Evolutionary conservation across 2,329 filamentous ascomycete genomes (phyloP).

Genomic region (Aotearoamyces nothofagi): DNA sequence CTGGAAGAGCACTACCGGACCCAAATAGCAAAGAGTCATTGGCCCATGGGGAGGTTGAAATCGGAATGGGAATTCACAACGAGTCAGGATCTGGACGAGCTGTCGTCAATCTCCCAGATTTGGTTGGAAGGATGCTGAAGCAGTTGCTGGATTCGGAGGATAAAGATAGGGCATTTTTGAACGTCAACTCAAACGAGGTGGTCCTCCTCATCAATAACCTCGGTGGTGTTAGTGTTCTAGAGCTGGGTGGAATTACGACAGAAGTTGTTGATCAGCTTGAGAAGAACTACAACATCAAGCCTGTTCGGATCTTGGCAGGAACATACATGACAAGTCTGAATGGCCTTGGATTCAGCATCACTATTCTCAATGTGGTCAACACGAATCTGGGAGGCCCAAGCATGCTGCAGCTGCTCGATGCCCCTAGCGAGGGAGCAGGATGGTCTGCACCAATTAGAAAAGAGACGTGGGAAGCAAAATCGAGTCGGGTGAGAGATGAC

Average conservation of each 20-base stretch:
- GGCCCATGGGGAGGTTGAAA: slow-evolving; percentile 38
- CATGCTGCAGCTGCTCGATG: slow-evolving; percentile 52
- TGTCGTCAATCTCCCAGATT: slow-evolving; percentile 29
- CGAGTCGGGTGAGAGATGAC: slow-evolving; percentile 17
- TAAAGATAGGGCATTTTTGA: slow-evolving; percentile 46
- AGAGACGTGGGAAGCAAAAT: slow-evolving; percentile 40
- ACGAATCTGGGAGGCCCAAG: slow-evolving; percentile 28
- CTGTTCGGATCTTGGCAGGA: slow-evolving; percentile 44
- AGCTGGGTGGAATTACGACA: slow-evolving; percentile 51
- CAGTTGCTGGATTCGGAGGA: slow-evolving; percentile 48
- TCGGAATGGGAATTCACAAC: slow-evolving; percentile 64
- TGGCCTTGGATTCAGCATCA: slow-evolving; percentile 56
- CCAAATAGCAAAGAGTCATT: slow-evolving; percentile 39
- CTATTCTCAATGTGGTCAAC: slow-evolving; percentile 45
- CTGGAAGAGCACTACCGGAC: slow-evolving; percentile 48
- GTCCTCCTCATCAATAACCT: slow-evolving; percentile 56
- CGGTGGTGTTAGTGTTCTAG: slow-evolving; percentile 50
- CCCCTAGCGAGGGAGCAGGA: slow-evolving; percentile 49
- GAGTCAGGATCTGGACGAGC: slow-evolving; percentile 38
- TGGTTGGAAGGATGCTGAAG: slow-evolving; percentile 45
- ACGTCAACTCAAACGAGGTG: slow-evolving; percentile 41
- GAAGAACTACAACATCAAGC: slow-evolving; percentile 40
- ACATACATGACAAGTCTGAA: slow-evolving; percentile 63
- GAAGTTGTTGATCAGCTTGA: slow-evolving; percentile 48
- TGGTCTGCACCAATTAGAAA: slow-evolving; percentile 46